Percentiles rank a stretch among this genome's conserved stretches.
Evolutionary conservation across 2,329 filamentous ascomycete genomes (phyloP).

Genomic region (Cordyceps javanica): DNA sequence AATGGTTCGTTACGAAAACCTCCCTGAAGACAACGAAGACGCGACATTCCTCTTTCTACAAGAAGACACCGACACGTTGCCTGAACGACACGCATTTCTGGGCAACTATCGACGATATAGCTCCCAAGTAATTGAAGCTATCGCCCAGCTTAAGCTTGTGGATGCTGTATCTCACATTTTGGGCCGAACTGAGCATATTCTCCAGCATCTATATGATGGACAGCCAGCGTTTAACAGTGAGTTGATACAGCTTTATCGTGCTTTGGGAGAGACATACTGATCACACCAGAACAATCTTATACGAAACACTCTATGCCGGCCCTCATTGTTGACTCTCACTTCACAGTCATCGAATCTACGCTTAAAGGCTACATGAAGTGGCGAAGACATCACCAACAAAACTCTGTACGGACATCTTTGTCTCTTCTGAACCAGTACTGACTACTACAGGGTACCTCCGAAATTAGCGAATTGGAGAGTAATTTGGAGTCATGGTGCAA

Average conservation of each 20-base stretch:
- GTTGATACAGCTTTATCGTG: constrained; percentile 18
- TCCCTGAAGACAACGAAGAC: constrained; percentile 77
- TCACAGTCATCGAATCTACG: constrained; percentile 81
- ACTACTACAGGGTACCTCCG: constrained; percentile 33
- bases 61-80: constrained; percentile 91
- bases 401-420: constrained; percentile 23
- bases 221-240: constrained; percentile 60
- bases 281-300: constrained; percentile 45
- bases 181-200: constrained; percentile 64
- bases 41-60: constrained; percentile 74
- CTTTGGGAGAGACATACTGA: not conserved
- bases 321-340: constrained; percentile 79
- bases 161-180: constrained; percentile 87
- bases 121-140: constrained; percentile 76
- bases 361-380: constrained; percentile 86
- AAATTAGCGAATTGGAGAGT: constrained; percentile 52
- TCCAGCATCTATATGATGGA: constrained; percentile 70
- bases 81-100: constrained; percentile 89
- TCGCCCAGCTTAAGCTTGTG: constrained; percentile 73
- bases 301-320: constrained; percentile 66
- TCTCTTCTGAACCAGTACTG: not conserved
- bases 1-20: constrained; percentile 78
- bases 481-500: constrained; percentile 68
- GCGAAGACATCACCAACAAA: constrained; percentile 35
- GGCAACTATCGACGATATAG: constrained; percentile 94